Evolutionary conservation across 73 alveolate species (phyloP).

Genomic region (Symbiodinium pilosum): DNA sequence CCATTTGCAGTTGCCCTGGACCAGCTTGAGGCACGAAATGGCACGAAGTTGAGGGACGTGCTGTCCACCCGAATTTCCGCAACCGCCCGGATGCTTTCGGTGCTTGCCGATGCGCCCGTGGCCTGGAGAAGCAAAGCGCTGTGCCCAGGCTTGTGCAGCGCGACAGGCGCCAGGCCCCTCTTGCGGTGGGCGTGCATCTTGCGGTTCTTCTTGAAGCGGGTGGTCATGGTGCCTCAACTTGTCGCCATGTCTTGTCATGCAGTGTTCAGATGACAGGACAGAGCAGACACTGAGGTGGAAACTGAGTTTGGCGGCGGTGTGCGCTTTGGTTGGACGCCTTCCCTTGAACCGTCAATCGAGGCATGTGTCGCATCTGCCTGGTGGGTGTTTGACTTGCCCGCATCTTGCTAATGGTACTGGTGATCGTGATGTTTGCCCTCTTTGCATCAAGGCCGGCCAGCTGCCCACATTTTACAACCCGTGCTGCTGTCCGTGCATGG

Average conservation of each 20-base stretch:
- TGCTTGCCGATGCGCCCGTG: conserved; percentile 99
- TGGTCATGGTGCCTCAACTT: conserved; percentile 96
- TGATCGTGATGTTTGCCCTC: too few relatives aligned
- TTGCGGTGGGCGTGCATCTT: conserved; percentile 99
- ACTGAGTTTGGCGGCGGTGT: neutral
- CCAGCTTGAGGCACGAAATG: too few relatives aligned
- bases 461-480: neutral
- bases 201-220: conserved; percentile 98
- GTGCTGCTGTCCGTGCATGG: neutral
- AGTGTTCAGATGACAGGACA: neutral
- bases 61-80: conserved; percentile 99
- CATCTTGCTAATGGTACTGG: too few relatives aligned
- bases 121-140: conserved; percentile 95
- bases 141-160: too few relatives aligned
- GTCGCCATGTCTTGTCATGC: neutral
- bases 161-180: conserved; percentile 55
- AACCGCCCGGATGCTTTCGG: conserved; percentile 98
- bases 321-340: neutral
- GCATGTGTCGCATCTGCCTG: too few relatives aligned
- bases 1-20: neutral
- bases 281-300: neutral
- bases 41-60: neutral
- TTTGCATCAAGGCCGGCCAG: too few relatives aligned
- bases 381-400: too few relatives aligned
- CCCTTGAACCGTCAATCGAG: conserved; percentile 25